A percentile compares a stretch with the other conserved stretches of the same genome.
phyloP scores from a whole-genome alignment of 495 filamentous ascomycete genomes.

The Haplographium delicatum region DNA sequence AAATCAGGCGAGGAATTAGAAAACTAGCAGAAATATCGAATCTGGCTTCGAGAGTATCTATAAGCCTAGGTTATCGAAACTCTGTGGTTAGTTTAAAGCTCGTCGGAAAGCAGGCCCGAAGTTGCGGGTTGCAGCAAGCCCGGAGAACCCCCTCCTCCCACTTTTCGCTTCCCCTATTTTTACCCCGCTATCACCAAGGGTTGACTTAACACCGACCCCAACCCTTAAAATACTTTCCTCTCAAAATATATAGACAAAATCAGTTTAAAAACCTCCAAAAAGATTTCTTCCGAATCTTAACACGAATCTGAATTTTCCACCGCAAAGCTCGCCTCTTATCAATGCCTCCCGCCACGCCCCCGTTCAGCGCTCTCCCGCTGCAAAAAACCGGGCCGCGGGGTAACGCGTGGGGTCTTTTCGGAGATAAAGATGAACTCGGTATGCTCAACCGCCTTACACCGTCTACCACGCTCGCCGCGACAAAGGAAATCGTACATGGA shows the following conservation, averaged over 20 bases:
- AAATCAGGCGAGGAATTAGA: too few species aligned
- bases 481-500: constrained; percentile 41
- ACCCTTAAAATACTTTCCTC: too few species aligned
- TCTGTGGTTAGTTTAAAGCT: too few species aligned
- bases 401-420: constrained; percentile 49
- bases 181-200: not conserved
- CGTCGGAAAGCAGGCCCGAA: too few species aligned
- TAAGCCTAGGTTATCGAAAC: too few species aligned
- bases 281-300: not conserved
- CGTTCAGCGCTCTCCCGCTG: constrained; percentile 42
- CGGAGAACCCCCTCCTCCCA: not conserved
- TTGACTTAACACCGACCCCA: too few species aligned
- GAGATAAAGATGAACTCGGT: constrained; percentile 39
- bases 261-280: not conserved
- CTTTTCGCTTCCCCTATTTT: not conserved
- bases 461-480: constrained; percentile 31
- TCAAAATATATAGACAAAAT: too few species aligned
- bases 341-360: constrained; percentile 19
- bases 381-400: constrained; percentile 38
- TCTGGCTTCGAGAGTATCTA: too few species aligned
- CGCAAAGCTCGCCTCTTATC: not conserved
- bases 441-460: constrained; percentile 48
- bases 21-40: too few species aligned
- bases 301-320: too few species aligned
- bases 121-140: too few species aligned